Conservation (phyloP, 2,329 filamentous ascomycete species). For the Colletotrichum sidae region DNA sequence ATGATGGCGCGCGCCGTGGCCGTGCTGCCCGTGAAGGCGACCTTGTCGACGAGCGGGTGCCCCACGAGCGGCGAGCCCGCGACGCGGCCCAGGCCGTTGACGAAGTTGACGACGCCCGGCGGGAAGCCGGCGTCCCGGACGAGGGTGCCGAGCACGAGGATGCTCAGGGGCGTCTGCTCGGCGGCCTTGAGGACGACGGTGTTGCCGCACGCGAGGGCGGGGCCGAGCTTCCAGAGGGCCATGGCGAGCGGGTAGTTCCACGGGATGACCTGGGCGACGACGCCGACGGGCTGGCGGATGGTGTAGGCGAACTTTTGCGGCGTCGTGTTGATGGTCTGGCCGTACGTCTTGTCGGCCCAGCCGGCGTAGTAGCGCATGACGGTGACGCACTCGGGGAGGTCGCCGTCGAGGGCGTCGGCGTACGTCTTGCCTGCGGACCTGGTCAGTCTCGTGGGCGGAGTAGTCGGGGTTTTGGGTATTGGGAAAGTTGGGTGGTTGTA, state of each 20-base stretch:
- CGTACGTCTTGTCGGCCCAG: conserved; percentile 83
- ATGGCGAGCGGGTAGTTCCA: conserved; percentile 74
- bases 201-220: conserved; percentile 74
- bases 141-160: conserved; percentile 73
- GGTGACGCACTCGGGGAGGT: conserved; percentile 61
- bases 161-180: conserved; percentile 75
- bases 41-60: conserved; percentile 78
- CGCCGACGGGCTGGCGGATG: conserved; percentile 78
- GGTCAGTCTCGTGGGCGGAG: not conserved
- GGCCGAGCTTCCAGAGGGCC: conserved; percentile 78
- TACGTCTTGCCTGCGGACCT: conserved; percentile 67
- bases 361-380: conserved; percentile 80
- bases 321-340: conserved; percentile 80
- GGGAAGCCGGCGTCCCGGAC: conserved; percentile 82
- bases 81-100: conserved; percentile 77
- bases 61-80: conserved; percentile 76
- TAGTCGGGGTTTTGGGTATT: too few relatives aligned
- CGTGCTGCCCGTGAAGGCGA: conserved; percentile 84
- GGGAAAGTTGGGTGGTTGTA: not conserved
- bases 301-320: conserved; percentile 80
- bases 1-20: conserved; percentile 79
- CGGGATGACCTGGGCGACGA: conserved; percentile 80
- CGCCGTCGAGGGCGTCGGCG: conserved; percentile 71
- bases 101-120: conserved; percentile 80
- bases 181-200: conserved; percentile 74